Evolutionary conservation across 202 grass and related monocot species (phyloP).

Genomic region (Setaria italica): DNA sequence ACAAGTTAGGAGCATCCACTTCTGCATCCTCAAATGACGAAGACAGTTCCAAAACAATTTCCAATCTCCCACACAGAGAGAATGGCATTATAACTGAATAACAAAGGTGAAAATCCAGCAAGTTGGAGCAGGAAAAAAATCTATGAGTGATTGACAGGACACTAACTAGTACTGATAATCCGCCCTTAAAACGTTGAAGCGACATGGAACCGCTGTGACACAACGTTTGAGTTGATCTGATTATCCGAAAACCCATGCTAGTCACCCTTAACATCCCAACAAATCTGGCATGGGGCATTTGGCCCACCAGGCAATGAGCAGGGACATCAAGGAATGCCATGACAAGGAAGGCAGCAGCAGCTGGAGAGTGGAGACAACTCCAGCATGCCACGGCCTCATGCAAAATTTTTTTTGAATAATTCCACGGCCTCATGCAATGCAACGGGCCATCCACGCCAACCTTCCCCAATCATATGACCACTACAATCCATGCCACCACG

Average conservation of each 20-base stretch:
- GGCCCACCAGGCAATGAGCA: constrained; percentile 34
- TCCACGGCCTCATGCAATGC: neutral
- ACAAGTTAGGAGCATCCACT: neutral
- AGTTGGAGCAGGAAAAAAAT: neutral
- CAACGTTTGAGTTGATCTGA: neutral
- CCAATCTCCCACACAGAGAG: neutral
- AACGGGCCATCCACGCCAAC: constrained; percentile 32
- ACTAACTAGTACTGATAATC: neutral
- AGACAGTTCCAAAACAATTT: neutral
- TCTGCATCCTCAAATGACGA: neutral
- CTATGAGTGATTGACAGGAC: neutral
- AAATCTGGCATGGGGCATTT: constrained; percentile 5
- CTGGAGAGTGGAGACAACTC: constrained; percentile 41
- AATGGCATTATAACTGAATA: neutral
- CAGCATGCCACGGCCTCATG: constrained; percentile 4
- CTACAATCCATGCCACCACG: constrained; percentile 45
- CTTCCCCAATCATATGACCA: constrained; percentile 37
- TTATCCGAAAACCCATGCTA: neutral
- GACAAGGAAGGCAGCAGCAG: constrained; percentile 43
- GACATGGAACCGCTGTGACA: neutral
- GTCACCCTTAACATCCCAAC: neutral
- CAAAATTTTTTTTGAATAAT: neutral
- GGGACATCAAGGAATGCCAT: constrained; percentile 38
- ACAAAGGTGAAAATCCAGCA: neutral
- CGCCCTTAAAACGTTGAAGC: neutral